phyloP scores from a whole-genome alignment of 805 yeast genomes.

The Dipodascus geniculatus region DNA sequence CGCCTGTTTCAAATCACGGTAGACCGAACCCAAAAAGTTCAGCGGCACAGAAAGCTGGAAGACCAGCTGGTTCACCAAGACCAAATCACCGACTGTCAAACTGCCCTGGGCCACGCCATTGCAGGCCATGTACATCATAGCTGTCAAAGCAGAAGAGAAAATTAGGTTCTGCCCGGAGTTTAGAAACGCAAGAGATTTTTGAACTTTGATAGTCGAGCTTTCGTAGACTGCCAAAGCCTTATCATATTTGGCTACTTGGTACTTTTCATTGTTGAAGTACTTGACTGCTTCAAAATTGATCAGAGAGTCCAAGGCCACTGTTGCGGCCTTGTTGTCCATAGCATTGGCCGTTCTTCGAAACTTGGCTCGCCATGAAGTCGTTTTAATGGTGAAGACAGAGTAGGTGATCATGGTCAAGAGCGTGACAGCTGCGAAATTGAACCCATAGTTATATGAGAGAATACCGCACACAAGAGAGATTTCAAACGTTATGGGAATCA shows the following conservation, averaged over 20 bases:
- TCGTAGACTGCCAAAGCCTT: conserved; percentile 62
- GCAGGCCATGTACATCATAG: conserved; percentile 98
- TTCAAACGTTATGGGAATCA: conserved; percentile 84
- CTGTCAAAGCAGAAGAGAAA: conserved; percentile 80
- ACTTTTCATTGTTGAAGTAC: conserved; percentile 81
- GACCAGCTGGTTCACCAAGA: conserved; percentile 86
- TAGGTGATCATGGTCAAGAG: conserved; percentile 81
- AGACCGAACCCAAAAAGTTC: conserved; percentile 90
- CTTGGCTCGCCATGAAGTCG: conserved; percentile 93
- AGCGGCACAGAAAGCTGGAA: conserved; percentile 93
- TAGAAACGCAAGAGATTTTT: conserved; percentile 62
- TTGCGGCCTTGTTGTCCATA: conserved; percentile 94
- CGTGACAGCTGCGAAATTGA: conserved; percentile 80
- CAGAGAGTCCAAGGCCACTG: conserved; percentile 85
- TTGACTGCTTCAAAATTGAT: conserved; percentile 92
- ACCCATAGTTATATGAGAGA: conserved; percentile 84
- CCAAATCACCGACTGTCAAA: conserved; percentile 88
- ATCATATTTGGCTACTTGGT: conserved; percentile 73
- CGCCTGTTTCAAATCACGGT: conserved; percentile 87
- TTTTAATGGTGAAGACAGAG: conserved; percentile 73
- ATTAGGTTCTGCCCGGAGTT: conserved; percentile 72
- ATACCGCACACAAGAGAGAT: conserved; percentile 89
- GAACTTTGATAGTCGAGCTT: conserved; percentile 54
- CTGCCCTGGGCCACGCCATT: conserved; percentile 77
- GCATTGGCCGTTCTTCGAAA: conserved; percentile 81